A percentile compares a stretch with the other conserved stretches of the same genome.
Evolutionary conservation across 352 stramenopile species (phyloP).

Genomic region (Pythium vanterpoolii): DNA sequence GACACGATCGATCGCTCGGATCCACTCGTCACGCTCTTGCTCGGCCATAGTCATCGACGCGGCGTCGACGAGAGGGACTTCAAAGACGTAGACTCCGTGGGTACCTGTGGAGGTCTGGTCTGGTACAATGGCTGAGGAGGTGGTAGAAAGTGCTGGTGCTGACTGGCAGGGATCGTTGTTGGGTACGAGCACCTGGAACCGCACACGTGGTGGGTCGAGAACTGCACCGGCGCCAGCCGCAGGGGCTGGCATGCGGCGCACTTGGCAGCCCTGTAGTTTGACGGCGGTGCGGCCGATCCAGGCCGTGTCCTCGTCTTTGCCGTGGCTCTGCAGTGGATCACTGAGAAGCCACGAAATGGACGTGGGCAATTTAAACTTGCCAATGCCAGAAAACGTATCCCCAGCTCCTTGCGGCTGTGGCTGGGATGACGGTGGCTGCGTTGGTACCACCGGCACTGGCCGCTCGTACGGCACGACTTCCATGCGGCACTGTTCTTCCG

Average conservation of each 20-base stretch:
- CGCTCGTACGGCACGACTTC: conserved; percentile 37
- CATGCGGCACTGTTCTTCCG: conserved; percentile 52
- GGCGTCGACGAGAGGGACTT: neutral
- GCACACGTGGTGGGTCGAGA: neutral
- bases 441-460: neutral
- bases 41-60: neutral
- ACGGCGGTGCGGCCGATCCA: conserved; percentile 23
- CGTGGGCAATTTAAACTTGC: conserved; percentile 40
- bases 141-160: neutral
- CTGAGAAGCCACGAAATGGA: conserved; percentile 56
- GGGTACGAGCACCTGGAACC: conserved; percentile 24
- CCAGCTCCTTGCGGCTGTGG: neutral
- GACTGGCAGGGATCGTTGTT: neutral
- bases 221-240: neutral
- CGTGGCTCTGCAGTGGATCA: conserved; percentile 32
- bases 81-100: conserved; percentile 21
- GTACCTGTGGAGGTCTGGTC: neutral
- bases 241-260: conserved; percentile 25
- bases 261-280: conserved; percentile 51
- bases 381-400: no score
- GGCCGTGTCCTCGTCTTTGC: conserved; percentile 2
- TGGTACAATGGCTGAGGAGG: neutral
- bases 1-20: conserved; percentile 17
- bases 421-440: neutral
- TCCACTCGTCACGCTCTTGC: conserved; percentile 15